Evolutionary conservation across 2,329 filamentous ascomycete genomes (phyloP).

Genomic region (Hypocrella siamensis): DNA sequence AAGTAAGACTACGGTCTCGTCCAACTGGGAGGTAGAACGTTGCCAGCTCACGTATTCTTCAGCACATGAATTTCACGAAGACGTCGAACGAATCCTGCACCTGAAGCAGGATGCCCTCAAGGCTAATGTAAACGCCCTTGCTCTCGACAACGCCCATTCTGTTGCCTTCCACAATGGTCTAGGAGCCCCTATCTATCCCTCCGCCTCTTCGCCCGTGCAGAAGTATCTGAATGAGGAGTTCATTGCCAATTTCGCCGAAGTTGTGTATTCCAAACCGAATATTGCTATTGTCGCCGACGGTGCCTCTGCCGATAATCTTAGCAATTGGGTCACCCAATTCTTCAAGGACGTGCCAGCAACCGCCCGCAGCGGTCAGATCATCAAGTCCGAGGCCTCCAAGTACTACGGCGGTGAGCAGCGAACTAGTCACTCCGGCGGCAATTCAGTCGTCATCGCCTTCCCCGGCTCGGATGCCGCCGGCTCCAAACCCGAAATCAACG

Average conservation of each 20-base stretch:
- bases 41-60: constrained; percentile 1
- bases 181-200: constrained; percentile 60
- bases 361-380: constrained; percentile 30
- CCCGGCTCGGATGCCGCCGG: constrained; percentile 67
- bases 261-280: constrained; percentile 78
- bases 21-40: constrained; percentile 6
- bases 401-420: constrained; percentile 96
- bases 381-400: constrained; percentile 53
- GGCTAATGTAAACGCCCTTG: constrained; percentile 46
- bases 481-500: constrained; percentile 80
- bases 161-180: constrained; percentile 90
- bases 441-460: constrained; percentile 83
- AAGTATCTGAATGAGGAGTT: constrained; percentile 68
- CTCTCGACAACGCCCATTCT: constrained; percentile 72
- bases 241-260: constrained; percentile 59
- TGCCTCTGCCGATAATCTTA: constrained; percentile 56
- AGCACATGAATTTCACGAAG: constrained; percentile 87
- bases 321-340: constrained; percentile 87
- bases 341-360: constrained; percentile 56
- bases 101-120: constrained; percentile 61
- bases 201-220: constrained; percentile 53
- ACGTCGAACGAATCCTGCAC: constrained; percentile 63
- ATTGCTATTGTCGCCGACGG: constrained; percentile 87
- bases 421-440: constrained; percentile 59
- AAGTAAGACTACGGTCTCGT: constrained; percentile 28